These are phyloP conservation scores for Sesbania bispinosa DNA, from an alignment of 306 rosid species.

Conservation along the genomic window DNA sequence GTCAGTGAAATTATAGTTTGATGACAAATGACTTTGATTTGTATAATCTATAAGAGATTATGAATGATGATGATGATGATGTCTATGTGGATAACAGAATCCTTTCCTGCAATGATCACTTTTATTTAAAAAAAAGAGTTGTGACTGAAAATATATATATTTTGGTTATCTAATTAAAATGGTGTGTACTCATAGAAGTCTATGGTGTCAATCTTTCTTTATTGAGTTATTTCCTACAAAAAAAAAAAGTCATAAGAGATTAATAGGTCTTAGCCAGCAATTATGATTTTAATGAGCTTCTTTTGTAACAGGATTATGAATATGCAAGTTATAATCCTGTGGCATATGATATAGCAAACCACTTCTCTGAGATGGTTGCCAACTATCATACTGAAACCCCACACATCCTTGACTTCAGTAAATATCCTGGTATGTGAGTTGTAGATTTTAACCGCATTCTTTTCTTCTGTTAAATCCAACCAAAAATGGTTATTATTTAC, in stretches of 20 bases:
- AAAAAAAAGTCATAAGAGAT: background rate
- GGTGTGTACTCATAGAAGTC: too few relatives aligned
- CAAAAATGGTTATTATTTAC: background rate
- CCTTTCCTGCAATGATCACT: too few relatives aligned
- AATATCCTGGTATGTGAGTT: conserved; percentile 65
- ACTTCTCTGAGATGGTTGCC: conserved; percentile 94
- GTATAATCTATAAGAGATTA: too few relatives aligned
- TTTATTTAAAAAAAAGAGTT: too few relatives aligned
- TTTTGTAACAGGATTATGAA: conserved; percentile 69
- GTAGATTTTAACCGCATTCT: background rate
- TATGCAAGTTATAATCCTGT: conserved; percentile 78
- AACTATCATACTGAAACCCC: conserved; percentile 77
- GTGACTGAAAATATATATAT: too few relatives aligned
- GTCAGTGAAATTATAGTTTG: conserved; percentile 9
- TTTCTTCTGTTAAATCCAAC: background rate
- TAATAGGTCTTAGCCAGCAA: background rate
- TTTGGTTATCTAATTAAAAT: too few relatives aligned
- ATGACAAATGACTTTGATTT: background rate
- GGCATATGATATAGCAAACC: conserved; percentile 89
- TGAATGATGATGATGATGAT: too few relatives aligned
- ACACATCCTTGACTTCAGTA: conserved; percentile 59
- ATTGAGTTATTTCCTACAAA: background rate
- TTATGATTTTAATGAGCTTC: background rate
- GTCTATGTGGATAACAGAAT: too few relatives aligned
- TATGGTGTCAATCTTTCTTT: background rate